Evolutionary conservation across 1,139 yeast species (phyloP).

Genomic region (Magnusiomyces suaveolens): DNA sequence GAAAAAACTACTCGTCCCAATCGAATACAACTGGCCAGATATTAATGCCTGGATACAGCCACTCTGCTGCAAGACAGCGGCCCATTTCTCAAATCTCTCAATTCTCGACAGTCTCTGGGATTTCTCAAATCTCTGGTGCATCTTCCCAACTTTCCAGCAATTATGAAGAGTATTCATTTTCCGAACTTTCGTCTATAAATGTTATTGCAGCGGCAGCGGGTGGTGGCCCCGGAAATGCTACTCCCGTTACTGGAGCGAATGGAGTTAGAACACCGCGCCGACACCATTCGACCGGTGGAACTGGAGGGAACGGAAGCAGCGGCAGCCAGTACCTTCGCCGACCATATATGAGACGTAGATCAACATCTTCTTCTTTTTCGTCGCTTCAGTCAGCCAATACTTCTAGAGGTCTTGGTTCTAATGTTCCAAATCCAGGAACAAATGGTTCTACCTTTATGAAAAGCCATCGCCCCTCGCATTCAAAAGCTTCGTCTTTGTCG

Average conservation of each 20-base stretch:
- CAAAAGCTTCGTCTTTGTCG: slow-evolving; percentile 29
- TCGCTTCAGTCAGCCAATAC: slow-evolving; percentile 19
- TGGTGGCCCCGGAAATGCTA: too few relatives aligned
- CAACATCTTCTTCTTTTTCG: slow-evolving; percentile 31
- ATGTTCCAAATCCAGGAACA: slow-evolving; percentile 17
- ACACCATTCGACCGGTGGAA: slow-evolving; percentile 4
- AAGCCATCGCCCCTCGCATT: slow-evolving; percentile 20
- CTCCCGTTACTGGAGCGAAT: neutral
- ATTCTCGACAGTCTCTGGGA: slow-evolving; percentile 44
- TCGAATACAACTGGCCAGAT: neutral
- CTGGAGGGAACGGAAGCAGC: neutral
- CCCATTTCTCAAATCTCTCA: slow-evolving; percentile 64
- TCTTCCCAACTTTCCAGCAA: slow-evolving; percentile 19
- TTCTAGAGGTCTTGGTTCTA: slow-evolving; percentile 8
- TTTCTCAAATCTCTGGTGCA: slow-evolving; percentile 41
- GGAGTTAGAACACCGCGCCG: slow-evolving; percentile 11
- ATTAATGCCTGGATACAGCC: neutral
- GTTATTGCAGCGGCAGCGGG: neutral
- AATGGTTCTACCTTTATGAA: neutral
- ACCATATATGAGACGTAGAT: slow-evolving; percentile 24
- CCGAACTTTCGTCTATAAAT: slow-evolving; percentile 5
- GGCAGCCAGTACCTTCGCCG: too few relatives aligned
- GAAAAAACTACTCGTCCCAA: slow-evolving; percentile 1
- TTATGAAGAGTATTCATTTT: neutral
- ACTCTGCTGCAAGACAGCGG: slow-evolving; percentile 32